phyloP scores from a whole-genome alignment of 1,284 basidiomycete genomes.

The Cutaneotrichosporon cutaneum region DNA sequence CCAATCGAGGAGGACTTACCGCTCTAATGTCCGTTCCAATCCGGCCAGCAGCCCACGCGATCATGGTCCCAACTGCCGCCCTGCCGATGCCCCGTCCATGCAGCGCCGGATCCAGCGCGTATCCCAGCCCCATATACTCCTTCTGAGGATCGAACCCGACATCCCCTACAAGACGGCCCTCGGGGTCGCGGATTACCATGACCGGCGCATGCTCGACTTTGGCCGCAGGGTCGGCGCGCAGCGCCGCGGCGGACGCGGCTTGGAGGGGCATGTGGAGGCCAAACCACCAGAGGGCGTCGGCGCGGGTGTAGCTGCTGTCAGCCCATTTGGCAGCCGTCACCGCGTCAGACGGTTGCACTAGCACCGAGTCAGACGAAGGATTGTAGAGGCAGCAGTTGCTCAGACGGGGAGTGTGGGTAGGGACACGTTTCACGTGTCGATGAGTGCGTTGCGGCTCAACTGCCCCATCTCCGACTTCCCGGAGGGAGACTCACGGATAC shows the following conservation, averaged over 20 bases:
- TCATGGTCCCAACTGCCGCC: background rate
- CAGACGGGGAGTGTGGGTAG: no score
- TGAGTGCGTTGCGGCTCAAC: no score
- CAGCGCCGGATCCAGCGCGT: background rate
- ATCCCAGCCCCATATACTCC: background rate
- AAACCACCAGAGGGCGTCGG: background rate
- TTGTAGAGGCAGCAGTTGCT: no score
- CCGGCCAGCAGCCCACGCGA: background rate
- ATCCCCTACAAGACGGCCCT: background rate
- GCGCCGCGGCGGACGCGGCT: background rate
- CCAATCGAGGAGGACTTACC: no score
- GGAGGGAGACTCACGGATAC: background rate
- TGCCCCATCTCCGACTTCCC: no score
- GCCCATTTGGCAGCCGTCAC: background rate
- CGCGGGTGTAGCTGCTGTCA: background rate
- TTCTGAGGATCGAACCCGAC: background rate
- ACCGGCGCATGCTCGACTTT: background rate
- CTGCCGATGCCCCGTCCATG: background rate
- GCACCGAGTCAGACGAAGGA: no score
- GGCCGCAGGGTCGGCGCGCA: background rate
- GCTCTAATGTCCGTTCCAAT: background rate
- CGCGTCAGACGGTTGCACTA: background rate
- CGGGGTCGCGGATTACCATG: background rate
- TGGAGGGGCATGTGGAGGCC: background rate
- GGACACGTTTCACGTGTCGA: no score